Evolutionary conservation across 495 filamentous ascomycete genomes (phyloP).

Genomic region (Penicillium canariense): DNA sequence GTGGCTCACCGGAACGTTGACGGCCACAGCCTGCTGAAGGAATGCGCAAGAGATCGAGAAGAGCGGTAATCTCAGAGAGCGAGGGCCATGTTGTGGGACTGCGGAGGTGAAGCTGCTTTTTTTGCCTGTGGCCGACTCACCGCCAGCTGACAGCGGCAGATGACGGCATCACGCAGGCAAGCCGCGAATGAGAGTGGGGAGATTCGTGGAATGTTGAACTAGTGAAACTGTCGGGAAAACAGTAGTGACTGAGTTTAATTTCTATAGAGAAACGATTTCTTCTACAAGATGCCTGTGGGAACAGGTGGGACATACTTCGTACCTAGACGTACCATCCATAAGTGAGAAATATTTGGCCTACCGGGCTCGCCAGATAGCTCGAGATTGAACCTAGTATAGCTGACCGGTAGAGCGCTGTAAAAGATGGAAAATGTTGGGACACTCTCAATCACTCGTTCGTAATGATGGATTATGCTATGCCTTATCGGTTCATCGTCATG

Average conservation of each 20-base stretch:
- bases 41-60: not conserved
- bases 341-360: too few species aligned
- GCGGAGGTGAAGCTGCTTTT: conserved; percentile 19
- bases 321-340: too few species aligned
- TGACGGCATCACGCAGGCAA: conserved; percentile 21
- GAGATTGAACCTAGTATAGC: too few species aligned
- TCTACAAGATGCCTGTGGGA: too few species aligned
- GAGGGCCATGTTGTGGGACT: conserved; percentile 14
- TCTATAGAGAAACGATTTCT: too few species aligned
- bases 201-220: too few species aligned
- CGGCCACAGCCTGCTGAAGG: conserved; percentile 4
- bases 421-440: not conserved
- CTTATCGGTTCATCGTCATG: conserved; percentile 8
- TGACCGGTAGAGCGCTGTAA: not conserved
- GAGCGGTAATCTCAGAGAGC: conserved; percentile 9
- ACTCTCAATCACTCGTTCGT: not conserved
- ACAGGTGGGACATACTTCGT: too few species aligned
- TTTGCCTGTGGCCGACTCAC: conserved; percentile 25
- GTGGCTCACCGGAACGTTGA: conserved; percentile 6
- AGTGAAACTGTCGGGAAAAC: too few species aligned
- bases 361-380: too few species aligned
- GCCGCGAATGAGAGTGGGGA: not conserved
- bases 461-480: conserved; percentile 20
- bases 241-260: too few species aligned
- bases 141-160: conserved; percentile 26